A percentile compares a stretch with the other conserved stretches of the same genome.
Conservation (phyloP, 1,284 basidiomycete genomes). For the Ganoderma lucidum region DNA sequence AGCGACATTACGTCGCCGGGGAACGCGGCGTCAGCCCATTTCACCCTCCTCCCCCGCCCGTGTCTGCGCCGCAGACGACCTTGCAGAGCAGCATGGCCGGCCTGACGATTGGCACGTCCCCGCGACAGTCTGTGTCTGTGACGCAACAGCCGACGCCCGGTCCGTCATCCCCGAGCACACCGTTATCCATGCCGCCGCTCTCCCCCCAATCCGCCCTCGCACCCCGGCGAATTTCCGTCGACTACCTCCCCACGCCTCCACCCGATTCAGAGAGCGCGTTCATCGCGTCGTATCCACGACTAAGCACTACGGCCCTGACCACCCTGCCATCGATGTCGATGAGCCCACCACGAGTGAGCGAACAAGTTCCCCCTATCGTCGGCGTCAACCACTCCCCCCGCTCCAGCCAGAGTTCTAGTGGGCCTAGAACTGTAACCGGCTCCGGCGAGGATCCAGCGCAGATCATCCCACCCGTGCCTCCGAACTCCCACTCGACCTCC, state of each 20-base stretch:
- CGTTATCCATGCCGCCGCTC: constrained; percentile 32
- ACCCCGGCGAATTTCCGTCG: constrained; percentile 25
- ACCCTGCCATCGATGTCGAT: not conserved
- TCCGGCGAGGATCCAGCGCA: constrained; percentile 17
- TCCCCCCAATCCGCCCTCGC: constrained; percentile 29
- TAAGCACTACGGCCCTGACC: not conserved
- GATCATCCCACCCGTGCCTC: constrained; percentile 47
- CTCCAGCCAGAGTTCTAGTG: not conserved
- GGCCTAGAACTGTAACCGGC: not conserved
- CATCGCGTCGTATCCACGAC: not conserved
- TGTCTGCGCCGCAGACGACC: constrained; percentile 12
- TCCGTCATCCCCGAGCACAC: constrained; percentile 26
- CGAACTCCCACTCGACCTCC: constrained; percentile 24
- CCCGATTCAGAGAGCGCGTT: constrained; percentile 16
- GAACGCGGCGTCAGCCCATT: constrained; percentile 73
- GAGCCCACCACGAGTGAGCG: constrained; percentile 3
- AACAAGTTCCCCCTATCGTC: not conserved
- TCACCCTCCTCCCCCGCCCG: constrained; percentile 45
- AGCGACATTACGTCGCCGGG: constrained; percentile 73
- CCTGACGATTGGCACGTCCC: constrained; percentile 18
- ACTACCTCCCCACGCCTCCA: constrained; percentile 22
- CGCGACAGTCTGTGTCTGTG: constrained; percentile 3
- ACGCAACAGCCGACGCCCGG: constrained; percentile 13
- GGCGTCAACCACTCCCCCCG: not conserved
- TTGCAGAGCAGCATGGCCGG: constrained; percentile 17